These are phyloP conservation scores for Pseudozyma thailandica DNA, from an alignment of 1,284 basidiomycete species.

Conservation along the genomic window DNA sequence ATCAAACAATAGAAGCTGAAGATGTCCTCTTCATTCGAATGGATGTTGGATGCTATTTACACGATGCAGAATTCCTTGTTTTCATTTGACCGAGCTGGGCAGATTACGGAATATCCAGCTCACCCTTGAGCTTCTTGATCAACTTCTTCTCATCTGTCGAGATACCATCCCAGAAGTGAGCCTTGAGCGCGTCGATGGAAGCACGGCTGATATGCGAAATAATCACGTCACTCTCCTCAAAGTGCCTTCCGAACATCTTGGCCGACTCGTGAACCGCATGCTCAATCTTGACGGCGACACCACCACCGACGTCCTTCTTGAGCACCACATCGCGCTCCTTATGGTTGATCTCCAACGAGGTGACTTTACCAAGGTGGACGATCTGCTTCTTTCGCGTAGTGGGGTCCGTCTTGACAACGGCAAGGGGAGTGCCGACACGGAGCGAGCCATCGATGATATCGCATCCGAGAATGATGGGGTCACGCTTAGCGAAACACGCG, in stretches of 20 bases:
- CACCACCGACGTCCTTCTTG: conserved; percentile 89
- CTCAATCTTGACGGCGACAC: conserved; percentile 98
- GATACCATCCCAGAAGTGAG: conserved; percentile 88
- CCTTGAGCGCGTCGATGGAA: conserved; percentile 82
- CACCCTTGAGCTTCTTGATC: conserved; percentile 89
- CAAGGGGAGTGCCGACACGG: conserved; percentile 93
- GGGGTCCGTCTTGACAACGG: conserved; percentile 89
- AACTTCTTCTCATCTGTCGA: conserved; percentile 92
- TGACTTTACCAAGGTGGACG: conserved; percentile 93
- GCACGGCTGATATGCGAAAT: conserved; percentile 88
- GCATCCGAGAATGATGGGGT: conserved; percentile 94
- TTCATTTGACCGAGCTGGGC: not conserved
- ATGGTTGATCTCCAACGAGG: conserved; percentile 70
- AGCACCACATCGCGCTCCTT: conserved; percentile 79
- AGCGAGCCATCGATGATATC: conserved; percentile 91
- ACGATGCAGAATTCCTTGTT: not conserved
- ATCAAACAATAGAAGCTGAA: too few relatives aligned
- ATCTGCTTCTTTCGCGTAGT: conserved; percentile 89
- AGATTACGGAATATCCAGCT: conserved; percentile 71
- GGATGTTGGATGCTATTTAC: not conserved
- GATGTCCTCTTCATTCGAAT: not conserved
- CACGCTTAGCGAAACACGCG: conserved; percentile 92
- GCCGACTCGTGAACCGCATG: conserved; percentile 94
- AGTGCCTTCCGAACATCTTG: conserved; percentile 79
- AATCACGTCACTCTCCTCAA: conserved; percentile 95